Base-by-base conservation (phyloP, 2,329 filamentous ascomycete species). In the Ophiocordyceps polyrhachis-furcata region DNA sequence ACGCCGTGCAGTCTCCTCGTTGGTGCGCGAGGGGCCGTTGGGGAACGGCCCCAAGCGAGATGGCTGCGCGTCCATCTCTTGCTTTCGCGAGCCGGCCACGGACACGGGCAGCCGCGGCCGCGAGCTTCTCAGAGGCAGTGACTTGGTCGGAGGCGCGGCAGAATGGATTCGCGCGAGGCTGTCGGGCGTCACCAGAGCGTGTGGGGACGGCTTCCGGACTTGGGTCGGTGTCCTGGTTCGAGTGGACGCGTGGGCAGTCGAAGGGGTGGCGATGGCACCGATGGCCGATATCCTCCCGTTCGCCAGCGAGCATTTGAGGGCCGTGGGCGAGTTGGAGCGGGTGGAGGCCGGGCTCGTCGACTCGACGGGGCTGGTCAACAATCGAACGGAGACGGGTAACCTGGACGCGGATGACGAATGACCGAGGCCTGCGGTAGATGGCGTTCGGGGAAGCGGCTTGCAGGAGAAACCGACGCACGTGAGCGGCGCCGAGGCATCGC, bases 81-180 rank as follows among this genome's bases (percentile, higher is more conserved):
- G 81, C 53, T 79, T 73, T 46, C 80, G 74, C 32, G 81, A 82
- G 45, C 79, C 76, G 29, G 79, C 69, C n/a, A 81, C 69, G 11
- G 83, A 85, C 20, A 93, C 79, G 9, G 83, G 80, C 55, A 85
- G 80, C 44, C 85, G 72, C n/a, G 84, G 83, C 40, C 84, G 72
- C 40, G 85, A 91, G 55, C 83, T 91, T 55, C 86, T 76, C 43
- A 93, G 65, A 11, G 81, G 76, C 4, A 86, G 85, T 1, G 87
- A 93, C 31, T 83, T 85, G 0, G 83, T 75, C 17, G 71, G 69
- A 40, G 83, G 76, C 31, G 75, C 68, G 46, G 81, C 74, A 51
- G 91, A 83, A 57, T 81, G 79, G 13, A 91, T 68, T 43, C 75
- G 71, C 41, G 69, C 63, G 52, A 69, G 77, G 53, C 68, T 74